Percentiles rank a stretch among this genome's conserved stretches.
Evolutionary conservation across 768 basidiomycete species (phyloP).

Genomic region (Phlebiopsis flavidoalba): DNA sequence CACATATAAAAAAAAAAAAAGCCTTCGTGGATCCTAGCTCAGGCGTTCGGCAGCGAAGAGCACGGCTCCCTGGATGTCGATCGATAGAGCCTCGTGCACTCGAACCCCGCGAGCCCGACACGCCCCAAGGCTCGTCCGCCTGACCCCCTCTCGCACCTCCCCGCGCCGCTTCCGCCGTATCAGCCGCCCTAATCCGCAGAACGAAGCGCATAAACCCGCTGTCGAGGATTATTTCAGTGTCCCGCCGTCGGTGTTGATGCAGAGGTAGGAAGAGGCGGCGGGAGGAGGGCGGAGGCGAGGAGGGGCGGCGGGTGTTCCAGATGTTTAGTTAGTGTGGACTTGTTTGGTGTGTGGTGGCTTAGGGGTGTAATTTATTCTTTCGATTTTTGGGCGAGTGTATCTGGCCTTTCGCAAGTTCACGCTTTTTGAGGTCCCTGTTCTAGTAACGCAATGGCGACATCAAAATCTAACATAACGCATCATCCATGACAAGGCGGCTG

Average conservation of each 20-base stretch:
- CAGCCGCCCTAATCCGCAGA: slow-evolving; percentile 11
- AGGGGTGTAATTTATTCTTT: no score
- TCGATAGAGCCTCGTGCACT: slow-evolving; percentile 66
- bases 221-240: slow-evolving; percentile 34
- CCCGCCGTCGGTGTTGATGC: slow-evolving; percentile 17
- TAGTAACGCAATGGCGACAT: no score
- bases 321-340: slow-evolving; percentile 9
- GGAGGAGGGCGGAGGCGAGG: slow-evolving; percentile 18
- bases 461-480: no score
- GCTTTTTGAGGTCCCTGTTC: no score
- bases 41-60: slow-evolving; percentile 48
- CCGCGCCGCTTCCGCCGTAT: slow-evolving; percentile 1
- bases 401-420: no score
- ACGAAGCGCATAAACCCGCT: slow-evolving; percentile 26
- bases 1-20: slow-evolving; percentile 20
- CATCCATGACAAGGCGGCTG: no score
- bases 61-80: slow-evolving; percentile 53
- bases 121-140: slow-evolving; percentile 3
- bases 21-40: slow-evolving; percentile 24
- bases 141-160: not conserved
- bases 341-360: no score
- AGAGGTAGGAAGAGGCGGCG: slow-evolving; percentile 19
- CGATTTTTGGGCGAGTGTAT: no score
- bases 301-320: slow-evolving; percentile 10
- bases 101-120: slow-evolving; percentile 58